A percentile compares a stretch with the other conserved stretches of the same genome.
Evolutionary conservation across 305 asterid species (phyloP).

Genomic region (Fraxinus platypoda): DNA sequence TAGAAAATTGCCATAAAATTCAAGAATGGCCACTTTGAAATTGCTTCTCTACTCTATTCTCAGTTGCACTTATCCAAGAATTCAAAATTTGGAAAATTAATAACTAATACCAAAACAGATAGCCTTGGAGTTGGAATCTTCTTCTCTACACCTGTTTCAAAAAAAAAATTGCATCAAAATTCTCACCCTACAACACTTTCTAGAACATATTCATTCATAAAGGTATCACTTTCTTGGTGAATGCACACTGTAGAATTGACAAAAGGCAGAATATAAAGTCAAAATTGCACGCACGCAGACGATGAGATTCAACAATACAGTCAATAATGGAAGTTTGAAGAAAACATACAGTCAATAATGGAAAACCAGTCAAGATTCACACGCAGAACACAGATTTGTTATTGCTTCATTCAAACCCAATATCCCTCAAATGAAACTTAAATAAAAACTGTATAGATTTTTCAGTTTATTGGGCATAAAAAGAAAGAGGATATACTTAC

Average conservation of each 20-base stretch:
- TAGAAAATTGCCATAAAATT: slow-evolving; percentile 2
- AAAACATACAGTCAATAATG: not conserved
- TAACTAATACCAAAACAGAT: not conserved
- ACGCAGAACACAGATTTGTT: slow-evolving; percentile 28
- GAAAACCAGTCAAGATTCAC: slow-evolving; percentile 20
- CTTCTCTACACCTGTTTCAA: slow-evolving; percentile 22
- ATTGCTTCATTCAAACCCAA: not conserved
- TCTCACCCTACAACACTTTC: not conserved
- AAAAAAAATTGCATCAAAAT: slow-evolving; percentile 4
- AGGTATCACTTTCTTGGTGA: not conserved
- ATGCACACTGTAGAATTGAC: slow-evolving; percentile 2
- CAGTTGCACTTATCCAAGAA: not conserved
- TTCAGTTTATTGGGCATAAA: slow-evolving; percentile 2
- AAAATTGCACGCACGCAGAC: slow-evolving; percentile 15
- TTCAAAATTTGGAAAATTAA: not conserved
- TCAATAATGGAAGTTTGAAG: slow-evolving; percentile 24
- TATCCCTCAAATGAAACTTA: not conserved
- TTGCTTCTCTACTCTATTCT: not conserved
- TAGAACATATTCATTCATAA: not conserved
- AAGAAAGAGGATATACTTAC: slow-evolving; percentile 13
- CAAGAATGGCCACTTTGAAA: not conserved
- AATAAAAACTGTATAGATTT: not conserved
- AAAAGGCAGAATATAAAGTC: slow-evolving; percentile 11
- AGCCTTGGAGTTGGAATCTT: slow-evolving; percentile 12
- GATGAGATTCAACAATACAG: slow-evolving; percentile 9